Base-by-base conservation (phyloP, 1,139 yeast species). In the Yamadazyma blattariae region DNA sequence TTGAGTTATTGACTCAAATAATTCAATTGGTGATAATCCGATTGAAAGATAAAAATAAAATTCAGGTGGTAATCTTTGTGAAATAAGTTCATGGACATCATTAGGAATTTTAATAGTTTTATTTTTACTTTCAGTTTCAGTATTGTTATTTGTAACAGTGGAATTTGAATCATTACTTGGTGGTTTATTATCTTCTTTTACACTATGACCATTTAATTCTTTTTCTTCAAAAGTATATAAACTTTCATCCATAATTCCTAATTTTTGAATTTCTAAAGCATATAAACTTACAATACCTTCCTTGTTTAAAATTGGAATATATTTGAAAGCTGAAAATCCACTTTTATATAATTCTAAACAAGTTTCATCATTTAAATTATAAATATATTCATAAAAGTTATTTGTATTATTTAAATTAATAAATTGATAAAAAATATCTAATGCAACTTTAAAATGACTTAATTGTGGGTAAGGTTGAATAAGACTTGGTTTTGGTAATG, bases 1-100 rank as follows among this genome's bases (percentile, higher is more conserved):
- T 37, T 77, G 77, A 0, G 86, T 71, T 16, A 89, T 68, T 0
- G 88, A 77, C 44, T 84, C 86, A 34, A 85, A 67, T 27, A 86
- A 56, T 40, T 77, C 79, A 7, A 85, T 68, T 7, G 84, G 78
- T 18, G 84, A 64, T 28, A 90, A 56, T 1, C 97, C 98, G 36
- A 84, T 61, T 0, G 95, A 82, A 51, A 81, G 79, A 58, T 89
- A 92, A 53, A 83, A 88, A 53, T 79, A 82, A 30, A 85, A 69
- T 59, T 90, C 97, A 32, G 89, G 86, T 1, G 97, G 96, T 36
- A 92, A 67, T 51, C 94, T 75, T 56, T 86, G 90, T 4, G 95
- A 89, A 34, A 92, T 73, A 35, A 90, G 75, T 33, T 83, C 92
- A 52, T 87, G 95, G 16, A 87, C 68, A 56, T 89, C 95, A 42